Evolutionary conservation across 1,284 basidiomycete genomes (phyloP).

Genomic region (Puccinia hordei): DNA sequence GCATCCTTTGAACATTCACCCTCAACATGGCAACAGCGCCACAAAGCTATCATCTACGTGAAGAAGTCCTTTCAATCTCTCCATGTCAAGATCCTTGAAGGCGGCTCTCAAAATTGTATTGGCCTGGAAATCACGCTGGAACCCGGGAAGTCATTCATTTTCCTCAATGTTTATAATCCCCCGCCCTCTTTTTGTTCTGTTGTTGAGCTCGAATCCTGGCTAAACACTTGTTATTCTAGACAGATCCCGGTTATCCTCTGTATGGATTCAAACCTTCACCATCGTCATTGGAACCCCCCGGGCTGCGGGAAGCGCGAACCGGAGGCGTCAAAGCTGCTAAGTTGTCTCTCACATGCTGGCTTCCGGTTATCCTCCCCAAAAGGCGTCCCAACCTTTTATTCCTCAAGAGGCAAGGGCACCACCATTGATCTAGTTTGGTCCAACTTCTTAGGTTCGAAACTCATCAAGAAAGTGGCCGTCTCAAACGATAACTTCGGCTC

Average conservation of each 20-base stretch:
- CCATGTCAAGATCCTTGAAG: neutral
- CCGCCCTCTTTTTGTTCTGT: neutral
- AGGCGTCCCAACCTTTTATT: neutral
- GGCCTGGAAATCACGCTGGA: neutral
- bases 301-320: neutral
- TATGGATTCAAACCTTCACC: conserved; percentile 18
- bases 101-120: neutral
- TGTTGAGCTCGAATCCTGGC: neutral
- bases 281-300: conserved; percentile 12
- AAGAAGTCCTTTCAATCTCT: neutral
- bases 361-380: conserved; percentile 1
- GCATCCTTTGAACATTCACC: neutral
- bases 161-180: conserved; percentile 17
- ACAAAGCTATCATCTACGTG: neutral
- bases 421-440: conserved; percentile 22
- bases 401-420: neutral
- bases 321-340: neutral
- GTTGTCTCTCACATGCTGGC: neutral
- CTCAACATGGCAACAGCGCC: neutral
- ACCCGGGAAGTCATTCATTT: neutral
- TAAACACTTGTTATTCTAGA: neutral
- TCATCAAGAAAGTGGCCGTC: neutral
- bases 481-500: neutral
- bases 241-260: neutral
- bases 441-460: conserved; percentile 4